phyloP scores from a whole-genome alignment of 148 eudicot genomes.

The Chenopodium quinoa region DNA sequence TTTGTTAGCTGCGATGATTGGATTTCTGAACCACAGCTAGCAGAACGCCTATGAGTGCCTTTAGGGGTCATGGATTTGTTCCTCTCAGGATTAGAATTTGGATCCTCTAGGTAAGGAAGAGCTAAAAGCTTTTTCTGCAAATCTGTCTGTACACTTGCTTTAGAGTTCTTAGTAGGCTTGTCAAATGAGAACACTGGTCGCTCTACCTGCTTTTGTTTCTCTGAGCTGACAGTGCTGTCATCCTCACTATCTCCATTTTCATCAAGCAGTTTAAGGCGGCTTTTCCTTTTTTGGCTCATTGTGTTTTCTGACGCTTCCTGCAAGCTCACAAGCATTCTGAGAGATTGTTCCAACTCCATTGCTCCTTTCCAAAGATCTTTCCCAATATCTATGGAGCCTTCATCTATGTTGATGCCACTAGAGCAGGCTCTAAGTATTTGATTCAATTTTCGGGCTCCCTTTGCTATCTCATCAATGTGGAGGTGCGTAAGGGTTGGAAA shows the following conservation, averaged over 20 bases:
- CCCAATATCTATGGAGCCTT: slow-evolving; percentile 61
- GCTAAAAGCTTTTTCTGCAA: slow-evolving; percentile 28
- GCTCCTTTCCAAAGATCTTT: slow-evolving; percentile 80
- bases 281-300: slow-evolving; percentile 41
- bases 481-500: slow-evolving; percentile 48
- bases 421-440: slow-evolving; percentile 66
- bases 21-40: slow-evolving; percentile 44
- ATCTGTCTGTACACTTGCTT: slow-evolving; percentile 22
- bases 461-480: slow-evolving; percentile 77
- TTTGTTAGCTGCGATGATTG: slow-evolving; percentile 22
- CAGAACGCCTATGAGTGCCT: slow-evolving; percentile 42
- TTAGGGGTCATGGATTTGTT: slow-evolving; percentile 18
- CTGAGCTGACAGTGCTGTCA: slow-evolving; percentile 22
- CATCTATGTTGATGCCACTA: slow-evolving; percentile 41
- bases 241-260: slow-evolving; percentile 56
- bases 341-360: slow-evolving; percentile 70
- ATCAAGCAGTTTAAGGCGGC: slow-evolving; percentile 57
- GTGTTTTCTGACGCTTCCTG: slow-evolving; percentile 68
- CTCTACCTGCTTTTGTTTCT: slow-evolving; percentile 47
- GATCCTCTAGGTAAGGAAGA: slow-evolving; percentile 16
- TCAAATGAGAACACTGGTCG: slow-evolving; percentile 87
- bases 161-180: slow-evolving; percentile 42
- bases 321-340: slow-evolving; percentile 73
- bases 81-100: slow-evolving; percentile 21
- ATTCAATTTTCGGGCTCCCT: slow-evolving; percentile 74